Conservation (phyloP, 148 eudicot genomes). For the Heliamphora exappendiculata region DNA sequence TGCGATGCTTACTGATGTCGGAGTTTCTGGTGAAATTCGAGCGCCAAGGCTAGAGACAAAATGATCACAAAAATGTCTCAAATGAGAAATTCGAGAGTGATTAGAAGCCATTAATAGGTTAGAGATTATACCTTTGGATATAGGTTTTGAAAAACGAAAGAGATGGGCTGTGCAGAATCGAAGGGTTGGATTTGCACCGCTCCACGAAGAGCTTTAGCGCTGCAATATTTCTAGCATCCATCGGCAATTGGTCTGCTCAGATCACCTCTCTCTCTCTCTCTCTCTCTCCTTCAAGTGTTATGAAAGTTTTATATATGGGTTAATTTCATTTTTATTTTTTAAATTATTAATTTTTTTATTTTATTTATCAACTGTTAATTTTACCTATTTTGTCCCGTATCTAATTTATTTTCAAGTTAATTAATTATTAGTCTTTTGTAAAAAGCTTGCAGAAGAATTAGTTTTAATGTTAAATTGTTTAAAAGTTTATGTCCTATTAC, state of each 20-base stretch:
- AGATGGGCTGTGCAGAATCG: slow-evolving; percentile 41
- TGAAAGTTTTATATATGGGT: too few relatives aligned
- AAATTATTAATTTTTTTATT: too few relatives aligned
- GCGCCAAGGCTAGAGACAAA: slow-evolving; percentile 24
- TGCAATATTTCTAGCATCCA: slow-evolving; percentile 31
- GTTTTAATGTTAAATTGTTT: too few relatives aligned
- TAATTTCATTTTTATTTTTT: too few relatives aligned
- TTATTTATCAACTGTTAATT: too few relatives aligned
- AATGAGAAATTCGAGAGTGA: background rate
- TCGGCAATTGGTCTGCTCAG: too few relatives aligned
- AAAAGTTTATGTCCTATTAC: too few relatives aligned
- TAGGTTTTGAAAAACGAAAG: slow-evolving; percentile 42
- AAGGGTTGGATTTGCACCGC: slow-evolving; percentile 38
- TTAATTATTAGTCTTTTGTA: too few relatives aligned
- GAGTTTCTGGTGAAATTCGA: slow-evolving; percentile 15
- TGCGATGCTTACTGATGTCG: slow-evolving; percentile 12
- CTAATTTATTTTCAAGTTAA: too few relatives aligned
- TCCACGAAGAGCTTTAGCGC: slow-evolving; percentile 42
- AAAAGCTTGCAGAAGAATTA: too few relatives aligned
- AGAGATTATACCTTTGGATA: slow-evolving; percentile 28
- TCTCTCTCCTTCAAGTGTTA: too few relatives aligned
- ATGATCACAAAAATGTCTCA: background rate
- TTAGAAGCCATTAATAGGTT: background rate
- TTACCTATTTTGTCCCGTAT: too few relatives aligned
- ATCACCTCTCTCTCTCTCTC: slow-evolving; percentile 2